phyloP scores from a whole-genome alignment of 495 filamentous ascomycete species.

The Astrothelium subdiscretum region DNA sequence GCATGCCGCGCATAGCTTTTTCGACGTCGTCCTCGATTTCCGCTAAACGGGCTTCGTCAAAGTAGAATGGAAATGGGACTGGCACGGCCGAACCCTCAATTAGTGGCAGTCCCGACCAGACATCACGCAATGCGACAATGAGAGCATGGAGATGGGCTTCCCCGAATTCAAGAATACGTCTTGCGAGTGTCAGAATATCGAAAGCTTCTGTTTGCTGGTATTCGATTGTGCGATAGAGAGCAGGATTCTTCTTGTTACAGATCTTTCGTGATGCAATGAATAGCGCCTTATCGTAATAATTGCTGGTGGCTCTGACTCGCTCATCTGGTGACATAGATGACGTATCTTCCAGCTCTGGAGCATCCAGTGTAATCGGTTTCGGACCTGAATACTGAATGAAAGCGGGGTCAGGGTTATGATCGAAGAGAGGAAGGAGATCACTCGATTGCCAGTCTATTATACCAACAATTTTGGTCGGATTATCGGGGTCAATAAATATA shows the following conservation, averaged over 20 bases:
- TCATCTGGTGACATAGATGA: neutral
- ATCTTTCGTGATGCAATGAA: neutral
- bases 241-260: neutral
- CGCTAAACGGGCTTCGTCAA: too few species aligned
- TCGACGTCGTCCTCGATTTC: neutral
- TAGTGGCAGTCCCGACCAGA: neutral
- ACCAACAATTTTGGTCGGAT: neutral
- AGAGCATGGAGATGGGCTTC: neutral
- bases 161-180: neutral
- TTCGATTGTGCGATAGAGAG: neutral
- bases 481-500: neutral
- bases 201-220: neutral
- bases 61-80: neutral
- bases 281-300: neutral
- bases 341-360: neutral
- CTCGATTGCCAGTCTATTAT: slow-evolving; percentile 5
- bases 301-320: neutral
- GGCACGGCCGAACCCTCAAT: neutral
- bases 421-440: neutral
- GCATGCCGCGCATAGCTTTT: neutral
- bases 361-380: neutral
- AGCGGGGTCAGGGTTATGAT: slow-evolving; percentile 1
- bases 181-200: neutral
- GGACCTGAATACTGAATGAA: slow-evolving; percentile 3
- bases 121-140: neutral